phyloP scores from a whole-genome alignment of 148 eudicot genomes.

The Tetragonia tetragonoides region DNA sequence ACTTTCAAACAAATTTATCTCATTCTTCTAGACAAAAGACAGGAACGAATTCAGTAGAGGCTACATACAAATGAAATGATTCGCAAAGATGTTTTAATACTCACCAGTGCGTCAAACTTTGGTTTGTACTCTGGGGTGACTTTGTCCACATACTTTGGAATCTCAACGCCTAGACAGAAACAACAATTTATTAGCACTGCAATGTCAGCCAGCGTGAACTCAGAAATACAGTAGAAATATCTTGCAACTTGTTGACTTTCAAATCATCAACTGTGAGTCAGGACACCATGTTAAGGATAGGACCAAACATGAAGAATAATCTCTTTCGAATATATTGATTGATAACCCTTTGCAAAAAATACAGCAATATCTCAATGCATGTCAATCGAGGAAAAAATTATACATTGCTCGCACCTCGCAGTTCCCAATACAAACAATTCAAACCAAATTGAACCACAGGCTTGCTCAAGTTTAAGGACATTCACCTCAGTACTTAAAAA shows the following conservation, averaged over 20 bases:
- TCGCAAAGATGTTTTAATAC: neutral
- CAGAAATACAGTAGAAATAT: neutral
- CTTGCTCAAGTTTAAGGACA: neutral
- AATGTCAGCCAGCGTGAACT: neutral
- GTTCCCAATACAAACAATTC: neutral
- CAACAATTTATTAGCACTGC: neutral
- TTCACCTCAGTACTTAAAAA: neutral
- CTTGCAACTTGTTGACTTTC: neutral
- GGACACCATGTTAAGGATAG: neutral
- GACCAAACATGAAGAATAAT: neutral
- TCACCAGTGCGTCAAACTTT: constrained; percentile 86
- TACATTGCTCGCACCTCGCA: neutral
- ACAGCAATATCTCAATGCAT: too few species aligned
- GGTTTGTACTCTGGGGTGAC: constrained; percentile 92
- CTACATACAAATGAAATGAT: neutral
- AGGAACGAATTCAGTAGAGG: neutral
- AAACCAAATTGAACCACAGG: neutral
- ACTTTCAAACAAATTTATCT: neutral
- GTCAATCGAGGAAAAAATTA: neutral
- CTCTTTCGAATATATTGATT: neutral
- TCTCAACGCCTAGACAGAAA: constrained; percentile 59
- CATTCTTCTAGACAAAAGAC: neutral
- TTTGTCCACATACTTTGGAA: constrained; percentile 85
- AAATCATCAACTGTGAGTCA: neutral
- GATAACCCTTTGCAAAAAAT: neutral